These are phyloP conservation scores for Murraya koenigii DNA, from an alignment of 345 rosid species.

Conservation along the genomic window DNA sequence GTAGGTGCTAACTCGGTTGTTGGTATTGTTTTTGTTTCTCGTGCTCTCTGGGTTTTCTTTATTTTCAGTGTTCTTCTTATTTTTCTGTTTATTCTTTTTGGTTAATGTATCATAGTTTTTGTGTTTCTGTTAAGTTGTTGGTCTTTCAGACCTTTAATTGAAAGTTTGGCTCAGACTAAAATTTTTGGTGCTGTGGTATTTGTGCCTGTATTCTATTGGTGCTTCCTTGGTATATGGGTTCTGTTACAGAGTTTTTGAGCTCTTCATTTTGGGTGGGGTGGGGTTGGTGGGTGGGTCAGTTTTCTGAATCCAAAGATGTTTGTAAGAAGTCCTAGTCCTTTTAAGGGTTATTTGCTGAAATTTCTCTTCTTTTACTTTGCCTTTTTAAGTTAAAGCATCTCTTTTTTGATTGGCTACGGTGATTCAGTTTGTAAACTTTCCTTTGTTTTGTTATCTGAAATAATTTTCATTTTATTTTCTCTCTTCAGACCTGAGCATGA, in stretches of 20 bases:
- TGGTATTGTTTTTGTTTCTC: slow-evolving; percentile 6
- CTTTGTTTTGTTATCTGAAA: slow-evolving; percentile 15
- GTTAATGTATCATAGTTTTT: not conserved
- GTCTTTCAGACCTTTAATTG: slow-evolving; percentile 14
- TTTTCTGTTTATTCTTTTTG: slow-evolving; percentile 8
- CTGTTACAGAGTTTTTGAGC: too few species aligned
- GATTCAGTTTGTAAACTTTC: not conserved
- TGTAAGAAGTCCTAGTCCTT: slow-evolving; percentile 1
- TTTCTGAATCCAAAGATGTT: not conserved
- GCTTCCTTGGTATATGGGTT: slow-evolving; percentile 9
- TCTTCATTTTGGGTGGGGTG: too few species aligned
- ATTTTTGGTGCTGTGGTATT: not conserved
- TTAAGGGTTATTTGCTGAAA: not conserved
- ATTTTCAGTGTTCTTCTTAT: slow-evolving; percentile 17
- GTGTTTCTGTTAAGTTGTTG: slow-evolving; percentile 14
- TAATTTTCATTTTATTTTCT: not conserved
- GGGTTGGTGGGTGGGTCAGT: too few species aligned
- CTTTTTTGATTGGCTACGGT: slow-evolving; percentile 27
- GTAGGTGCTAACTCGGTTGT: slow-evolving; percentile 32
- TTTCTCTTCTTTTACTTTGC: not conserved
- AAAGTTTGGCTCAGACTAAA: not conserved
- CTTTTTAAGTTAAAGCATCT: slow-evolving; percentile 9
- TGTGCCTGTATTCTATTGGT: not conserved
- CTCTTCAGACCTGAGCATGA: slow-evolving; percentile 56
- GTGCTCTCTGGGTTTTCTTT: slow-evolving; percentile 16